Evolutionary conservation across 169 alveolate genomes (phyloP), one percentile per base, ranked within the genome.

Genomic region (Cryptosporidium sp.): DNA sequence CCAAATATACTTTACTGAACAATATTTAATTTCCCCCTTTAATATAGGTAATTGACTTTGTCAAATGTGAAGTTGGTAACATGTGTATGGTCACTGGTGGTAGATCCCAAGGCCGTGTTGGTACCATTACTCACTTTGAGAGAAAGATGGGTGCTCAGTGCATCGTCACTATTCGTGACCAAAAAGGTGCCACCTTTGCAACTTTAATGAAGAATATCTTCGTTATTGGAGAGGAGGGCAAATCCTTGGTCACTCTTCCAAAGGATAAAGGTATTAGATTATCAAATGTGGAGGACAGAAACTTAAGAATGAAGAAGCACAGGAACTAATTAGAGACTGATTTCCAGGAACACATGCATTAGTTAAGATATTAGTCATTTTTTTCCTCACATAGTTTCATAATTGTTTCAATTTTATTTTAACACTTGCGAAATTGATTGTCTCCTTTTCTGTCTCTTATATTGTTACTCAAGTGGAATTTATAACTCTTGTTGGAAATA

Each of bases 31-130:
- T 60, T 70, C 26, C 9, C 35, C 14, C 33, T 52, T 58, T 45
- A 31, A 31, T 60, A 26, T 72, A 93, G 94, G 89, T 97, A 51
- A 51, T 94, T 85, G 99, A 97, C 70, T 95, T 94, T 94, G 91
- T 96, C 92, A 97, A 98, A 94, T 97, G 97, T 91, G 99, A 98
- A 93, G 92, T 95, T 35, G 99, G 99, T 61, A 96, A 95, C 91
- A 61, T 94, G 92, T 98, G 95, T 84, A 97, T 97, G 97, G 94
- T 97, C 86, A 97, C 97, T 61, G 99, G 99, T 42, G 99, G 99
- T 31, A 97, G 98, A 96, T 97, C 97, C 95, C 98, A 97, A 84
- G 99, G 99, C 14, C 98, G 99, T 92, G 99, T 98, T 60, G 99
- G 99, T 73, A 92, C 94, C 51, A 96, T 98, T 87, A 94, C 94